Conservation (phyloP, 306 rosid genomes). For the Gynostemma pentaphyllum region DNA sequence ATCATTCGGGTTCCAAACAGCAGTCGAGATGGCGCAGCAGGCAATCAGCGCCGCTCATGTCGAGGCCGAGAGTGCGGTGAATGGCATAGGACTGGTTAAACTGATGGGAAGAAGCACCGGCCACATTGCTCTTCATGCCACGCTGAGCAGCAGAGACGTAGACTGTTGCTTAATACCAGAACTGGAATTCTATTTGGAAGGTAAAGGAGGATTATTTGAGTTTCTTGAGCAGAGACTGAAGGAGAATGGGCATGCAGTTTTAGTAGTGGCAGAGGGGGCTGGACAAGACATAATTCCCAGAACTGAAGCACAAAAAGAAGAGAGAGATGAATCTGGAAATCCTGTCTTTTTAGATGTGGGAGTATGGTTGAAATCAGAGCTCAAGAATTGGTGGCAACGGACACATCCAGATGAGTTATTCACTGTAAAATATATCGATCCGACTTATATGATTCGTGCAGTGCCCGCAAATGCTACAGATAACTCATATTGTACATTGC, state of each 20-base stretch:
- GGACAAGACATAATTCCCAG: conserved; percentile 65
- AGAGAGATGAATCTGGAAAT: conserved; percentile 75
- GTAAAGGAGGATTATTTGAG: conserved; percentile 71
- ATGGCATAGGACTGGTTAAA: conserved; percentile 77
- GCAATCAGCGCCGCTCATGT: conserved; percentile 70
- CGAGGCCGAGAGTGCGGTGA: conserved; percentile 84
- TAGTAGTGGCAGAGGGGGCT: conserved; percentile 88
- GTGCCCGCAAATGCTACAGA: conserved; percentile 75
- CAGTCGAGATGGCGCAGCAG: conserved; percentile 86
- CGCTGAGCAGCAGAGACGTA: conserved; percentile 75
- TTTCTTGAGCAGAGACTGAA: conserved; percentile 41
- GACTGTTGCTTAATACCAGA: conserved; percentile 90
- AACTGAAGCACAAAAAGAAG: conserved; percentile 47
- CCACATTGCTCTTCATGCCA: conserved; percentile 67
- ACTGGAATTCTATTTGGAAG: conserved; percentile 55
- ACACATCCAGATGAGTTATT: conserved; percentile 57
- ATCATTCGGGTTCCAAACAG: conserved; percentile 83
- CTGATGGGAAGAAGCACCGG: conserved; percentile 85
- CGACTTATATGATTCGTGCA: conserved; percentile 85
- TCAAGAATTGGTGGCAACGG: conserved; percentile 58
- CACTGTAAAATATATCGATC: conserved; percentile 66
- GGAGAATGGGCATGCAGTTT: conserved; percentile 62
- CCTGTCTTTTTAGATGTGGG: conserved; percentile 61
- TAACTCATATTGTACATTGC: conserved; percentile 61
- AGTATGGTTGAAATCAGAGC: conserved; percentile 75